These are phyloP conservation scores for Metarhizium sp. DNA, from an alignment of 2,329 filamentous ascomycete species.

Conservation along the genomic window DNA sequence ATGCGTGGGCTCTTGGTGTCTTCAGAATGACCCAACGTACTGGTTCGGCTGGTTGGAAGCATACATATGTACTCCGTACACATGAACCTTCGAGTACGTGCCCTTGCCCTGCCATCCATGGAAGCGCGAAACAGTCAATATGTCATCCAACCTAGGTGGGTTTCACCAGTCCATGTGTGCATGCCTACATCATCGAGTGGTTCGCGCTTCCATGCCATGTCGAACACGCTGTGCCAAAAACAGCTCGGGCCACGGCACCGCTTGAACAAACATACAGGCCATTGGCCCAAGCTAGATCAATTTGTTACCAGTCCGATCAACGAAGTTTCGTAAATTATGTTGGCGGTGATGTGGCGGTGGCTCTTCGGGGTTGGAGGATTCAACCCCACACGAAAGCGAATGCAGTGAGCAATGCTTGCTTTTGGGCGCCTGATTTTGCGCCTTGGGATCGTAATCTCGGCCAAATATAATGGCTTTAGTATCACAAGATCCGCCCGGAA, in stretches of 20 bases:
- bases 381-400: neutral
- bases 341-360: neutral
- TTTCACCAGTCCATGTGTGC: neutral
- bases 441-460: neutral
- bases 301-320: neutral
- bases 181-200: neutral
- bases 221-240: neutral
- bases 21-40: neutral
- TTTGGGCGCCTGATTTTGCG: neutral
- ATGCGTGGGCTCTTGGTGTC: neutral
- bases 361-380: neutral
- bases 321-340: neutral
- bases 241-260: neutral
- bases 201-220: neutral
- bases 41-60: neutral
- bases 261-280: neutral
- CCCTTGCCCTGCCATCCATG: neutral
- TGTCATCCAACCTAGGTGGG: neutral
- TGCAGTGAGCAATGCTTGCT: neutral
- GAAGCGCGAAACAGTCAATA: neutral
- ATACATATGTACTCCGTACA: neutral
- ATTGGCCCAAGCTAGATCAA: neutral
- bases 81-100: neutral
- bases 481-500: neutral
- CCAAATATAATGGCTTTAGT: neutral